phyloP scores from a whole-genome alignment of 179 eudicot genomes.

The Silene noctiflora region DNA sequence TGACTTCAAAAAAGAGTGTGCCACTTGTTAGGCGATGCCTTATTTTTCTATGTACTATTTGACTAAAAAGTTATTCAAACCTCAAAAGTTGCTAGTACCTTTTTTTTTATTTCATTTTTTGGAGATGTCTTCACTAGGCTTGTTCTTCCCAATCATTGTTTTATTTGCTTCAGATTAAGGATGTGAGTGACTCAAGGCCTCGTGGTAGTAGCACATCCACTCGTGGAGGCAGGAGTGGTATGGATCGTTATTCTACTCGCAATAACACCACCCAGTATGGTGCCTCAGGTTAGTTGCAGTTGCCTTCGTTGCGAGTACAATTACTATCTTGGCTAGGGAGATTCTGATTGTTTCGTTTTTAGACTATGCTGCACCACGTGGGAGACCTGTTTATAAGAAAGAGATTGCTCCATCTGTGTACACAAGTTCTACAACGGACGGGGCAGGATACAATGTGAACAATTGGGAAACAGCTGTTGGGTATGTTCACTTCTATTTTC shows the following conservation, averaged over 20 bases:
- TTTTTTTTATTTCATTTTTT: neutral
- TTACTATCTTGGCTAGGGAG: neutral
- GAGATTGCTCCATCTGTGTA: conserved; percentile 56
- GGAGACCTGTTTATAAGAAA: conserved; percentile 62
- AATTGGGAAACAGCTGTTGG: conserved; percentile 41
- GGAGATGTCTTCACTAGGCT: neutral
- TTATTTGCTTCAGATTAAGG: conserved; percentile 56
- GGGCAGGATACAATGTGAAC: conserved; percentile 41
- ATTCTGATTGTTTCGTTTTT: conserved; percentile 12
- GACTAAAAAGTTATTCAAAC: neutral
- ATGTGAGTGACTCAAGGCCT: conserved; percentile 64
- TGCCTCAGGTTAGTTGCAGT: conserved; percentile 51
- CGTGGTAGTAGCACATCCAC: conserved; percentile 57
- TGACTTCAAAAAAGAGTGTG: neutral
- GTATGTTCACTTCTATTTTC: conserved; percentile 31
- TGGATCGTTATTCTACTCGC: conserved; percentile 62
- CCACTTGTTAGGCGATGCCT: neutral
- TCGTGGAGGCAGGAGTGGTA: conserved; percentile 63
- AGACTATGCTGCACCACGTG: conserved; percentile 59
- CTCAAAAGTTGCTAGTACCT: neutral
- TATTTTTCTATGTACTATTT: neutral
- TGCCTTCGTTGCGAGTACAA: neutral
- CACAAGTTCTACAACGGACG: conserved; percentile 36
- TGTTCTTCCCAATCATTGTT: conserved; percentile 7
- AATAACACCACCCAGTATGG: conserved; percentile 46